A percentile compares a stretch with the other conserved stretches of the same genome.
These are phyloP conservation scores for Schizosaccharomyces octosporus DNA, from an alignment of 805 yeast genomes.

Conservation along the genomic window DNA sequence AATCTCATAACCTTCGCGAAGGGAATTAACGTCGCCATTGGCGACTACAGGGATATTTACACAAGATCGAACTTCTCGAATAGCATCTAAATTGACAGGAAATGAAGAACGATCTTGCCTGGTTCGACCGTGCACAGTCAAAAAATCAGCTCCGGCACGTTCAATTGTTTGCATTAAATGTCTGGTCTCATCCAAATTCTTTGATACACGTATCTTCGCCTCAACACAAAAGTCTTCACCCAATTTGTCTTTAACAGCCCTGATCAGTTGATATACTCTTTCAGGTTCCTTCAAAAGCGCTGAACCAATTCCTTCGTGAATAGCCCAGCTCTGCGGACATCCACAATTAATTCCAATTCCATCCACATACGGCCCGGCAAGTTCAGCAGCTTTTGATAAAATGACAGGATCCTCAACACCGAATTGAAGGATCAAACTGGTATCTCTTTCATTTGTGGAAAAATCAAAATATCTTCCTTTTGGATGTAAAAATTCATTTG, in stretches of 20 bases:
- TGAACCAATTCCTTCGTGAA: slow-evolving; percentile 89
- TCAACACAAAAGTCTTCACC: slow-evolving; percentile 57
- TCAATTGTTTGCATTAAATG: slow-evolving; percentile 51
- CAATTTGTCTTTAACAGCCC: slow-evolving; percentile 50
- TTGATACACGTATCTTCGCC: slow-evolving; percentile 76
- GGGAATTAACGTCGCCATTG: slow-evolving; percentile 74
- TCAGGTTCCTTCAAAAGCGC: slow-evolving; percentile 74
- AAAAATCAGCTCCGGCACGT: slow-evolving; percentile 72
- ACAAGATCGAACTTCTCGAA: slow-evolving; percentile 33
- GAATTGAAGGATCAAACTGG: slow-evolving; percentile 63
- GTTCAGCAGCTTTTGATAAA: slow-evolving; percentile 53
- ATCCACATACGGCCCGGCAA: slow-evolving; percentile 78
- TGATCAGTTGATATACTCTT: slow-evolving; percentile 59
- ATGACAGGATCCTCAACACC: slow-evolving; percentile 74
- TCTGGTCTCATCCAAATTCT: slow-evolving; percentile 46
- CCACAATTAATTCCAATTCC: slow-evolving; percentile 93
- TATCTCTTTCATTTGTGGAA: slow-evolving; percentile 46
- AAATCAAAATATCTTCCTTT: slow-evolving; percentile 68
- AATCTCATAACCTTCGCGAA: slow-evolving; percentile 40
- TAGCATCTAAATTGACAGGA: slow-evolving; percentile 68
- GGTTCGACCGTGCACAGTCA: slow-evolving; percentile 85
- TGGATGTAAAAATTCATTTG: slow-evolving; percentile 73
- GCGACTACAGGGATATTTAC: slow-evolving; percentile 67
- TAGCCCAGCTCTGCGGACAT: slow-evolving; percentile 87
- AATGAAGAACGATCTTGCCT: slow-evolving; percentile 60